These are phyloP conservation scores for Oryza glumipatula DNA, from an alignment of 176 grass and related monocot species.

Conservation along the genomic window DNA sequence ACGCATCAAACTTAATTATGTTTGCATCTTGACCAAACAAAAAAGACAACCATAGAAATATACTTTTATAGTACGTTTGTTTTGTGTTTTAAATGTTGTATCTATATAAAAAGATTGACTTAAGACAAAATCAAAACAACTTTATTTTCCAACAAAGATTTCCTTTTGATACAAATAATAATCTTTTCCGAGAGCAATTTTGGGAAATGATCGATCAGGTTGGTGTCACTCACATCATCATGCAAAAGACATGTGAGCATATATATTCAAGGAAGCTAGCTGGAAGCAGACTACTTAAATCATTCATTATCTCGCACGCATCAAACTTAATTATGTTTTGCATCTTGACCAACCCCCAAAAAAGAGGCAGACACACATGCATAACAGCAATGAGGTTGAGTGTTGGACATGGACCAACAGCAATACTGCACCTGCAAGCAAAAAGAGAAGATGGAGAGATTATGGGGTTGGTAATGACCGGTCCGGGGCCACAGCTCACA, in stretches of 20 bases:
- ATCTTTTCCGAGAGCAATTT: no score
- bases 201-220: no score
- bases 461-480: not conserved
- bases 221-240: no score
- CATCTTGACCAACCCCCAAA: not conserved
- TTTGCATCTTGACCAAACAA: not conserved
- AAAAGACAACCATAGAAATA: not conserved
- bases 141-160: no score
- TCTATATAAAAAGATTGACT: no score
- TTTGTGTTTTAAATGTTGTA: no score
- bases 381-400: not conserved
- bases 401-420: slow-evolving; percentile 17
- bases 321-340: not conserved
- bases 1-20: not conserved
- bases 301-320: not conserved
- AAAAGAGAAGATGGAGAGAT: not conserved
- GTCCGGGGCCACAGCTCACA: not conserved
- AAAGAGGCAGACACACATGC: not conserved
- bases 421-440: not conserved
- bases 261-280: no score
- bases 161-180: no score
- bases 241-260: no score
- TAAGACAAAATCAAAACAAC: no score
- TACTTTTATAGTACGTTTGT: no score
- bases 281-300: not conserved